Conservation (phyloP, 768 basidiomycete genomes). For the Lyophyllum shimeji region DNA sequence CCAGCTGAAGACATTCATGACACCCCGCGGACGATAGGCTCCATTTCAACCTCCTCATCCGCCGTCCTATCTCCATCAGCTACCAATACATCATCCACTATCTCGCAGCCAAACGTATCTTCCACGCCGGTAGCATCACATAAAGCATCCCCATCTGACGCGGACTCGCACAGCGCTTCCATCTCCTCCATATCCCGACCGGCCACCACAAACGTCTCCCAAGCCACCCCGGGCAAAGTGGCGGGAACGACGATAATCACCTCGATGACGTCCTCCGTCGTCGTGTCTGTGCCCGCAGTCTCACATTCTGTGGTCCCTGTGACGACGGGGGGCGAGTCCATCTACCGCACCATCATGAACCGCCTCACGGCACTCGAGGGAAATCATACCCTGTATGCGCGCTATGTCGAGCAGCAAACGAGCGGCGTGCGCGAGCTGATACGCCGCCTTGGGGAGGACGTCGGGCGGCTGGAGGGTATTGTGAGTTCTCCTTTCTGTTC, state of each 20-base stretch:
- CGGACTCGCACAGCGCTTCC: neutral
- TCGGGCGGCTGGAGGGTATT: slow-evolving; percentile 74
- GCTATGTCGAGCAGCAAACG: slow-evolving; percentile 91
- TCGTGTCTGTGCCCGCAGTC: slow-evolving; percentile 11
- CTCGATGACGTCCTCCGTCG: neutral
- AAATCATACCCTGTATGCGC: slow-evolving; percentile 80
- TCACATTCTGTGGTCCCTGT: slow-evolving; percentile 19
- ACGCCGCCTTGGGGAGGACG: slow-evolving; percentile 70
- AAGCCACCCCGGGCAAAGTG: neutral
- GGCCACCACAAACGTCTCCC: neutral
- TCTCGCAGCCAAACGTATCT: neutral
- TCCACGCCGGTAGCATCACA: neutral
- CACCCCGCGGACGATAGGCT: neutral
- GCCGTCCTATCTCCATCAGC: neutral
- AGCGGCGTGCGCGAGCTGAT: slow-evolving; percentile 72
- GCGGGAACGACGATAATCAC: slow-evolving; percentile 7
- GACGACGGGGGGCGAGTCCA: slow-evolving; percentile 73
- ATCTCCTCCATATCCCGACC: neutral
- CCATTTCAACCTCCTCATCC: neutral
- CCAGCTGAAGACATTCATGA: neutral
- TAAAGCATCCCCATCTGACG: neutral
- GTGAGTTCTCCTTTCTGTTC: slow-evolving; percentile 46
- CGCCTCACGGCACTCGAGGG: slow-evolving; percentile 81
- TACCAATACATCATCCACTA: neutral
- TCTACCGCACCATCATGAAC: slow-evolving; percentile 96